Evolutionary conservation across 805 yeast genomes (phyloP), one percentile per base, ranked within the genome.

Genomic region (Cyberlindnera suaveolens): DNA sequence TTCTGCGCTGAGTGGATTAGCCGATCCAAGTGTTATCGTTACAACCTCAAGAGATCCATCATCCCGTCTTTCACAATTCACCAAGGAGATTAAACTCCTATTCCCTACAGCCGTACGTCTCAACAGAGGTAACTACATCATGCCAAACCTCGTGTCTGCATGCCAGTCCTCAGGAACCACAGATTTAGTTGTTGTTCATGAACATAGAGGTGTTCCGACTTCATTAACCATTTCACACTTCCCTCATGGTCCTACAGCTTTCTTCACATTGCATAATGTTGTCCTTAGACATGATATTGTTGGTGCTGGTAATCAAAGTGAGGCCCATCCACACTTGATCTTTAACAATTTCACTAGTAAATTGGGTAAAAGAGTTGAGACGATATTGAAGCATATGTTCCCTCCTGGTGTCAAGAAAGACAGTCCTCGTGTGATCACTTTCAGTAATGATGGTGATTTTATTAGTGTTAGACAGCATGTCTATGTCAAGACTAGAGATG

Each of bases 171-270:
- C 91, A 0, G 85, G 85, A 15, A 79, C 91, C 9, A 82, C 93
- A 2, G 99, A 93, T 62, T 66, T 93, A 52, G 70, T 93, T 19
- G 74, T 93, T 3, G 66, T 93, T 18, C 98, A 93, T 62, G 99
- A 93, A 62, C 99, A 93, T 65, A 76, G 99, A 66, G 99, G 99
- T 77, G 91, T 87, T 0, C 99, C 99, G 41, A 90, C 96, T 0
- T 86, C 96, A 1, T 58, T 93, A 46, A 91, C 98, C 1, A 68
- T 93, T 23, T 82, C 93, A 30, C 99, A 93, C 70, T 85, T 93
- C 63, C 99, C 99, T 4, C 96, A 93, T 61, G 99, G 99, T 0
- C 99, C 99, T 16, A 85, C 97, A 2, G 95, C 93, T 30, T 82
- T 85, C 37, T 93, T 93, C 71, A 86, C 97, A 10, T 69, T 93